Conservation (phyloP, 768 basidiomycete genomes). For the Dioszegia aurantiaca region DNA sequence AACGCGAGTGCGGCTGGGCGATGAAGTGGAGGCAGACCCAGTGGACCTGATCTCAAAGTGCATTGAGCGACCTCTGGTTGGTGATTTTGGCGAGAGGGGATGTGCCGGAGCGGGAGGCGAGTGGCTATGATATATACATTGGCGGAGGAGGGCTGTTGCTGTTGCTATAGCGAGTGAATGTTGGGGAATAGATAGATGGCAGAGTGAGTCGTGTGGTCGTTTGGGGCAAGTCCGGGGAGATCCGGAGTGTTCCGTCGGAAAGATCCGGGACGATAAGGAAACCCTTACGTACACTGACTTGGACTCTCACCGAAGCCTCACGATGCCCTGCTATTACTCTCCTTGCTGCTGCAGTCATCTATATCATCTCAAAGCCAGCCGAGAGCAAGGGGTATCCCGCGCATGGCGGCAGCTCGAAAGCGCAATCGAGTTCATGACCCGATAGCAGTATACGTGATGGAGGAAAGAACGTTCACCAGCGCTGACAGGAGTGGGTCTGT, state of each 20-base stretch:
- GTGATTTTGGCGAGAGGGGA: neutral
- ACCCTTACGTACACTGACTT: neutral
- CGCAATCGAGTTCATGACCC: too few relatives aligned
- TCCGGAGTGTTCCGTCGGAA: neutral
- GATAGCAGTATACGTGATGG: too few relatives aligned
- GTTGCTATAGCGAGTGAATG: neutral
- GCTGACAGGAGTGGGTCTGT: too few relatives aligned
- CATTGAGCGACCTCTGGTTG: neutral
- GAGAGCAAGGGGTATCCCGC: too few relatives aligned
- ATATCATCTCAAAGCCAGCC: too few relatives aligned
- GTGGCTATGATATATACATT: slow-evolving; percentile 4
- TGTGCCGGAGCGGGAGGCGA: neutral
- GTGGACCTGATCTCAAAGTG: slow-evolving; percentile 5
- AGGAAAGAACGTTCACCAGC: too few relatives aligned
- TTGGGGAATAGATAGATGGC: too few relatives aligned
- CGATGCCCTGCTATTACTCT: too few relatives aligned
- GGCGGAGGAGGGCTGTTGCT: neutral
- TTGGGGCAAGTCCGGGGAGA: neutral
- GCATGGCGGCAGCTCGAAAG: too few relatives aligned
- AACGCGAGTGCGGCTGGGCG: neutral
- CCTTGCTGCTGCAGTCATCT: too few relatives aligned
- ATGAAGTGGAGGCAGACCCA: neutral
- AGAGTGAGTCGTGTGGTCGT: neutral
- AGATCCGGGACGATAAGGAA: neutral
- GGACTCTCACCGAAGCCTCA: too few relatives aligned